Evolutionary conservation across 768 basidiomycete genomes (phyloP), one percentile per base, ranked within the genome.

Genomic region (Phanerochaete carnosa): DNA sequence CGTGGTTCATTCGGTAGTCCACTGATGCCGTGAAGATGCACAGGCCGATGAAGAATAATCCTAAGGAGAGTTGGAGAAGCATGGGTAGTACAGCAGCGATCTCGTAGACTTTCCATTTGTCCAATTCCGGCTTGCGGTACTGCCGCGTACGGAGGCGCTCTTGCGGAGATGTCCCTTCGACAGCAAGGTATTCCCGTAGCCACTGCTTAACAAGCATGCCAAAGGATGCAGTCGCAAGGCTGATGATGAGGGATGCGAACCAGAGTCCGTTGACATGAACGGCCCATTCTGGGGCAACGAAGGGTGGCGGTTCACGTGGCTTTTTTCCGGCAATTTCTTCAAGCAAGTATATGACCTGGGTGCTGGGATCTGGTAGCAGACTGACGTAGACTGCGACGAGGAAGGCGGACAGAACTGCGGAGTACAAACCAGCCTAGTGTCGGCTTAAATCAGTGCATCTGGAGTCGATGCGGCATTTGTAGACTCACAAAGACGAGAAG

Each of bases 341-440:
- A 1, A 63, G 59, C 1, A 60, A n/a, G 12, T 26, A 19, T 11
- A 57, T 32, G n/a, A 52, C 25, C 1, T 39, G 23, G 16, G 56
- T 3, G 9, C 19, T 13, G 1, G 59, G 15, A 30, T 63, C 58
- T n/a, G 37, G 51, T 53, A 55, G 54, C 2, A 63, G 59, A 25
- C 22, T 37, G n/a, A n/a, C 23, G 45, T 63, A 63, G 9, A 55
- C 55, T 28, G 55, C 62, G 28, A 64, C 49, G 32, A 51, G 25
- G 43, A 64, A 64, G 6, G 61, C 63, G 2, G 63, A 62, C 6
- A 64, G 45, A 1, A 64, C 51, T 1, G 63, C 63, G 1, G 63
- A 64, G 26, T 62, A 62, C 19, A 64, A n/a, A n/a, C 60, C 63
- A 23, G 61, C 56, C 63, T 54, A 25, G 15, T 22, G 9, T 39